Evolutionary conservation across 495 filamentous ascomycete genomes (phyloP).

Genomic region (Durotheca rogersii): DNA sequence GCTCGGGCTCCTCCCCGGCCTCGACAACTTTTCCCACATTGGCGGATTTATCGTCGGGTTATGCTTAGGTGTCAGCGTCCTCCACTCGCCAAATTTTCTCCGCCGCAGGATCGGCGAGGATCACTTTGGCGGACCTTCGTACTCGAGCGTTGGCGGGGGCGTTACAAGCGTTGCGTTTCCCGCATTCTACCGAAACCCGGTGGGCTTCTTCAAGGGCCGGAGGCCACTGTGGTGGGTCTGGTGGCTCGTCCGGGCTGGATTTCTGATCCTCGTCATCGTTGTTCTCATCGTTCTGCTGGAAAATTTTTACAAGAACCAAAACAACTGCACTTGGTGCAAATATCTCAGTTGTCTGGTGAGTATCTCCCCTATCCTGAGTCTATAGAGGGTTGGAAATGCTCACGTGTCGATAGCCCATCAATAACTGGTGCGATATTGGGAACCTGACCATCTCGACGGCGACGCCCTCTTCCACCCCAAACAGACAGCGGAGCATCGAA

Average conservation of each 20-base stretch:
- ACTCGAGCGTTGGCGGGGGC: slow-evolving; percentile 42
- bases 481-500: slow-evolving; percentile 11
- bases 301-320: slow-evolving; percentile 81
- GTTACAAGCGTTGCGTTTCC: slow-evolving; percentile 47
- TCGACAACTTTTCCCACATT: slow-evolving; percentile 98
- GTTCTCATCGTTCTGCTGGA: slow-evolving; percentile 81
- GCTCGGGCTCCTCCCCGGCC: slow-evolving; percentile 83
- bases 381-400: slow-evolving; percentile 4
- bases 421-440: slow-evolving; percentile 75
- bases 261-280: slow-evolving; percentile 74
- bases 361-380: slow-evolving; percentile 26
- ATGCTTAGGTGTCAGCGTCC: slow-evolving; percentile 77
- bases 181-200: slow-evolving; percentile 65
- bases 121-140: slow-evolving; percentile 43
- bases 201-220: slow-evolving; percentile 86
- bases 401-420: slow-evolving; percentile 58
- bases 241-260: slow-evolving; percentile 85
- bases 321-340: slow-evolving; percentile 87
- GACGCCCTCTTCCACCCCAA: background rate
- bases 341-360: slow-evolving; percentile 89
- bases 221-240: slow-evolving; percentile 96
- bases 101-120: slow-evolving; percentile 73
- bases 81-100: slow-evolving; percentile 82
- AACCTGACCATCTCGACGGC: slow-evolving; percentile 37
- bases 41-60: slow-evolving; percentile 94